A percentile compares a stretch with the other conserved stretches of the same genome.
Evolutionary conservation across 371 early-diverging fungal species (phyloP).

Genomic region (Mucor racemosus): DNA sequence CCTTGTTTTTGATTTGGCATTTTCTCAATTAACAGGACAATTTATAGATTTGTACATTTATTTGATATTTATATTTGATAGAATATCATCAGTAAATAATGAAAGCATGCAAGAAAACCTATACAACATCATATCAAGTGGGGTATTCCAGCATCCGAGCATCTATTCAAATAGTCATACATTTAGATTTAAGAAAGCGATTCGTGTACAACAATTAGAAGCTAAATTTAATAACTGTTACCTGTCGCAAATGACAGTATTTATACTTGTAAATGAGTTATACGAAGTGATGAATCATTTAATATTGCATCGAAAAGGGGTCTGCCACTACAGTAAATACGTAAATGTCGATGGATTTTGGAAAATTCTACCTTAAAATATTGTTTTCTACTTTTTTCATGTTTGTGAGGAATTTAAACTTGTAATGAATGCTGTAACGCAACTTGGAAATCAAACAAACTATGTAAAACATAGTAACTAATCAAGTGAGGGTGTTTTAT

Average conservation of each 20-base stretch:
- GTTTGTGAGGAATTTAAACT: not conserved
- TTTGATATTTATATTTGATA: too few species aligned
- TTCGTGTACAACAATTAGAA: not conserved
- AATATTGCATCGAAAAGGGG: not conserved
- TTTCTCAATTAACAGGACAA: too few species aligned
- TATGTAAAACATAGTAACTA: not conserved
- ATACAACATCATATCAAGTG: too few species aligned
- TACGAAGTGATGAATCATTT: too few species aligned
- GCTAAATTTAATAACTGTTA: not conserved
- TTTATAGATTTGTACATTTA: too few species aligned
- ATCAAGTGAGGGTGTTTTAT: not conserved
- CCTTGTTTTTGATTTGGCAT: too few species aligned
- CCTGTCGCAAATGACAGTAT: not conserved
- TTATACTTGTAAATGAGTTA: too few species aligned
- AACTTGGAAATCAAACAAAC: not conserved
- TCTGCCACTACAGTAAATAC: not conserved
- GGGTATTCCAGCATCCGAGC: not conserved
- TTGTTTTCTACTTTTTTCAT: not conserved
- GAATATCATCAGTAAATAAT: too few species aligned
- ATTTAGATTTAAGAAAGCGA: not conserved
- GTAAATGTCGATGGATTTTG: not conserved
- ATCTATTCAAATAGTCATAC: not conserved
- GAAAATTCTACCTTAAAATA: too few species aligned
- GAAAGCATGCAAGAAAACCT: too few species aligned
- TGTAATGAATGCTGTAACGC: not conserved